A percentile compares a stretch with the other conserved stretches of the same genome.
Conservation (phyloP, 1,284 basidiomycete species). For the Retiboletus fuscus region DNA sequence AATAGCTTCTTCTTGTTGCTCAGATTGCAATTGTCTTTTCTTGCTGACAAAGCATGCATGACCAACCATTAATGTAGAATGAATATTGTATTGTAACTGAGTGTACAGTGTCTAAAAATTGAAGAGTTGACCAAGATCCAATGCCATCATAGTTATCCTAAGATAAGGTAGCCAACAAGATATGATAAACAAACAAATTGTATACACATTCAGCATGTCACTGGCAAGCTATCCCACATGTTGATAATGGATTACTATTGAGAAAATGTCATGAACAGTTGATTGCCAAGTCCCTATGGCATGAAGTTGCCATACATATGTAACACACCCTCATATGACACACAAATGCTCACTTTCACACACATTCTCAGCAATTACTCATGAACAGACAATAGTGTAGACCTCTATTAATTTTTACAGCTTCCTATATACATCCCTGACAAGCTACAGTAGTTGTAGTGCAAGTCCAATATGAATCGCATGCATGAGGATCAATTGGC, state of each 20-base stretch:
- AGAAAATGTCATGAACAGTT: not conserved
- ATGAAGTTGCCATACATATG: not conserved
- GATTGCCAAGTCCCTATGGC: not conserved
- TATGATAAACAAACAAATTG: too few species aligned
- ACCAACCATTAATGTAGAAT: too few species aligned
- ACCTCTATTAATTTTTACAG: not conserved
- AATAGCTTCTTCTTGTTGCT: too few species aligned
- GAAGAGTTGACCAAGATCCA: too few species aligned
- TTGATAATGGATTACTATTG: not conserved
- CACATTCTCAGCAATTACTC: constrained; percentile 1
- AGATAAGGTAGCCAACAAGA: too few species aligned
- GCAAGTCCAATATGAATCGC: not conserved
- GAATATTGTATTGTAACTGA: too few species aligned
- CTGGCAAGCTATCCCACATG: not conserved
- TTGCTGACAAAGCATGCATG: too few species aligned
- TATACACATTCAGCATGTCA: too few species aligned
- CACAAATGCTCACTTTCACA: not conserved
- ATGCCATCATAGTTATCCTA: too few species aligned
- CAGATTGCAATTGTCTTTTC: too few species aligned
- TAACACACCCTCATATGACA: not conserved
- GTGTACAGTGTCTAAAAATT: too few species aligned
- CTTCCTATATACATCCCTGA: not conserved
- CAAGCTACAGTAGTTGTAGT: not conserved
- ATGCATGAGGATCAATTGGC: not conserved
- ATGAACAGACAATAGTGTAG: not conserved